A percentile compares a stretch with the other conserved stretches of the same genome.
phyloP scores from a whole-genome alignment of 805 yeast species.

The Starmerella apis region DNA sequence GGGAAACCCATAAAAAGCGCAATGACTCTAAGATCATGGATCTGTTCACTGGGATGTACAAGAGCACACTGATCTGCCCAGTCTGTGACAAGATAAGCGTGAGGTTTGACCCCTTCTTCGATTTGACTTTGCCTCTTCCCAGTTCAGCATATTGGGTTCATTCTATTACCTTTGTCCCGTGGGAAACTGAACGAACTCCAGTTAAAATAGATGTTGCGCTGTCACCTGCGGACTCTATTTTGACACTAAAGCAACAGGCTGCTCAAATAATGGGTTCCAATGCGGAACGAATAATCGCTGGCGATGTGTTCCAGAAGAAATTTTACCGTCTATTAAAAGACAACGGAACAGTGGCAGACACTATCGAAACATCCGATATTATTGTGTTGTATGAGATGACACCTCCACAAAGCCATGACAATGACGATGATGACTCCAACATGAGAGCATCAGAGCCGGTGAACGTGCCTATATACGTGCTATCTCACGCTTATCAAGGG shows the following conservation, averaged over 20 bases:
- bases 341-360: constrained; percentile 47
- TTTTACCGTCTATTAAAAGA: constrained; percentile 62
- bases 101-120: constrained; percentile 90
- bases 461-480: background rate
- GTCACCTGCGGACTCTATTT: constrained; percentile 50
- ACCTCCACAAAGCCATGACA: background rate
- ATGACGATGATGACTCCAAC: background rate
- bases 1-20: constrained; percentile 68
- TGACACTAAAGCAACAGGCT: constrained; percentile 53
- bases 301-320: constrained; percentile 56
- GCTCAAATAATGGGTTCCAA: constrained; percentile 36
- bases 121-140: constrained; percentile 81
- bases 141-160: constrained; percentile 57
- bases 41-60: constrained; percentile 80
- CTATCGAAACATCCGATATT: constrained; percentile 53
- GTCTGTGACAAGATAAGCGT: constrained; percentile 66
- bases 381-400: constrained; percentile 52
- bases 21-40: constrained; percentile 81
- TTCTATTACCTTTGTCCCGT: constrained; percentile 52
- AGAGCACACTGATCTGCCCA: constrained; percentile 84
- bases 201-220: constrained; percentile 59
- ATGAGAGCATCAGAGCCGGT: background rate
- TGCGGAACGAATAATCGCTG: constrained; percentile 37
- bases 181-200: constrained; percentile 37
- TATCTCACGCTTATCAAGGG: background rate